phyloP scores from a whole-genome alignment of 2,329 filamentous ascomycete genomes.

The Fusarium sterilihyphosum region DNA sequence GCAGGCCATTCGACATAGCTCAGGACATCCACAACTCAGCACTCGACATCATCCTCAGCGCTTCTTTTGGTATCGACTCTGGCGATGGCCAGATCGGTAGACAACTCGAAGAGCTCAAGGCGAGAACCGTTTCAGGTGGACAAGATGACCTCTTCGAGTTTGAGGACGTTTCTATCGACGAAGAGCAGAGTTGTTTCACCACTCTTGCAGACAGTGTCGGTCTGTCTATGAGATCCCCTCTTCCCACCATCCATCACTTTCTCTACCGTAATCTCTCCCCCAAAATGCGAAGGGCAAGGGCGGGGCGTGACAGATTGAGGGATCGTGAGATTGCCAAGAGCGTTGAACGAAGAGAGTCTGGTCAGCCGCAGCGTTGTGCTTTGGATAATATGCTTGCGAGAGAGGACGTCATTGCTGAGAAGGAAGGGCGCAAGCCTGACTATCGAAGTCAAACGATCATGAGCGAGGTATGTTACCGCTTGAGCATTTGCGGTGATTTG shows the following conservation, averaged over 20 bases:
- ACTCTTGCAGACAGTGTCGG: constrained; percentile 15
- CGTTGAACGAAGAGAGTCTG: background rate
- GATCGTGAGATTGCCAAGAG: constrained; percentile 31
- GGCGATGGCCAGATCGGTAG: background rate
- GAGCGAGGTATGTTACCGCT: constrained; percentile 43
- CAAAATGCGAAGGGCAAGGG: constrained; percentile 10
- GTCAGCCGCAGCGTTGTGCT: constrained; percentile 24
- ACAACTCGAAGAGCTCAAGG: constrained; percentile 14
- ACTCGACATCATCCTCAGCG: constrained; percentile 46
- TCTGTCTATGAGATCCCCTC: constrained; percentile 8
- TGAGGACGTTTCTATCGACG: background rate
- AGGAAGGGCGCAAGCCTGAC: constrained; percentile 42
- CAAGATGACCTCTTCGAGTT: constrained; percentile 25
- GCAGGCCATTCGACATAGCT: constrained; percentile 44
- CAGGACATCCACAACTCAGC: constrained; percentile 45
- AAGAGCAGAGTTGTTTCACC: constrained; percentile 13
- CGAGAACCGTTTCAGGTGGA: background rate
- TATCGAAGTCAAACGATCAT: constrained; percentile 46
- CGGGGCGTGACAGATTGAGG: background rate
- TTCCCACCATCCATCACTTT: constrained; percentile 11
- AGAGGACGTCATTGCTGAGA: constrained; percentile 45
- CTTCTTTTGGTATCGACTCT: constrained; percentile 42
- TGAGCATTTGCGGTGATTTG: rapidly evolving
- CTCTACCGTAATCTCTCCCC: constrained; percentile 18
- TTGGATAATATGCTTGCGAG: constrained; percentile 47